Evolutionary conservation across 176 grass and related monocot genomes (phyloP).

Genomic region (Rhipidocladum racemiflorum): DNA sequence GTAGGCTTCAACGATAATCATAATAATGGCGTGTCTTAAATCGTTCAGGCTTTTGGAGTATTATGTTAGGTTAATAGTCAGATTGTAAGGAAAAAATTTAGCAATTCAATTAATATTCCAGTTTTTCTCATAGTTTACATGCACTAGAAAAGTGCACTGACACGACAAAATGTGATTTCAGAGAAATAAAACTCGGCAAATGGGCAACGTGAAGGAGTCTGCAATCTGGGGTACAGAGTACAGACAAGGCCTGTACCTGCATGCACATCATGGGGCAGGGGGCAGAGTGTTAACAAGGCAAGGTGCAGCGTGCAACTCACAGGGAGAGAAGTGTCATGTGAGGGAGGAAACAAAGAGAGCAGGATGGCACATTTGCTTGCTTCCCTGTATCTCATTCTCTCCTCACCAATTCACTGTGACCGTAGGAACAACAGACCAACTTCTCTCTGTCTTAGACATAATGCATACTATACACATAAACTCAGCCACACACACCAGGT

Average conservation of each 20-base stretch:
- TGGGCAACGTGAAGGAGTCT: neutral
- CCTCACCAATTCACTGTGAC: neutral
- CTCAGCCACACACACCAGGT: neutral
- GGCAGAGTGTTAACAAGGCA: neutral
- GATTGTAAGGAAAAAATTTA: neutral
- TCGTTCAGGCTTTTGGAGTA: neutral
- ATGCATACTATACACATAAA: neutral
- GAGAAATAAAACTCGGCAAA: neutral
- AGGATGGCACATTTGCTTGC: neutral
- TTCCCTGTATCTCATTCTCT: neutral
- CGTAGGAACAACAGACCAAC: neutral
- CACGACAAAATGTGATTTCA: neutral
- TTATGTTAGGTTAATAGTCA: neutral
- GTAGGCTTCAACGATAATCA: neutral
- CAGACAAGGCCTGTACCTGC: neutral
- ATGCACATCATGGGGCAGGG: neutral
- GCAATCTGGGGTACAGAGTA: neutral
- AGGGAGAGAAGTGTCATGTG: neutral
- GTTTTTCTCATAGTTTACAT: neutral
- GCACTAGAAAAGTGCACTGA: neutral
- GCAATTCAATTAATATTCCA: neutral
- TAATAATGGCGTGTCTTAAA: neutral
- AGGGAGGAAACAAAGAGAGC: neutral
- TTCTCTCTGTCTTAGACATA: neutral
- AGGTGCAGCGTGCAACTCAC: neutral